These are phyloP conservation scores for Neurospora crassa DNA, from an alignment of 2,329 filamentous ascomycete species.

Conservation along the genomic window DNA sequence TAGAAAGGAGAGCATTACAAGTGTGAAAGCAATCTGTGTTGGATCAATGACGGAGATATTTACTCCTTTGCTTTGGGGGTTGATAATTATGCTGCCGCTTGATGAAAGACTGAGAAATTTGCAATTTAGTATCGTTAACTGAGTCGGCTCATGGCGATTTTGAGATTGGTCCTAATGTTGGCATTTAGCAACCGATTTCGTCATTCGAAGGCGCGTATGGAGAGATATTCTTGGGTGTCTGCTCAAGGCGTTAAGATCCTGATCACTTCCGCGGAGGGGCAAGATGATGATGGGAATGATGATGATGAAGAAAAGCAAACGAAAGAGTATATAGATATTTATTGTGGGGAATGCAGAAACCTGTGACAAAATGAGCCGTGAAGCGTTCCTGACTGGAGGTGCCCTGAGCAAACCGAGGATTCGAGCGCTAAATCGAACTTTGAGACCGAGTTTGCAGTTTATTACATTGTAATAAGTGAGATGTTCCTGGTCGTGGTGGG, in stretches of 20 bases:
- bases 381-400: not conserved
- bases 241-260: not conserved
- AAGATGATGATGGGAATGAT: not conserved
- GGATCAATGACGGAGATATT: not conserved
- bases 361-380: not conserved
- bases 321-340: not conserved
- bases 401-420: not conserved
- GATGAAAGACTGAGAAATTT: not conserved
- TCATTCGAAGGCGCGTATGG: not conserved
- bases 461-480: not conserved
- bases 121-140: not conserved
- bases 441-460: not conserved
- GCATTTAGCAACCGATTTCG: not conserved
- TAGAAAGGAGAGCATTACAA: not conserved
- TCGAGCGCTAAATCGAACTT: not conserved
- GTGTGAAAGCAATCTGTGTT: not conserved
- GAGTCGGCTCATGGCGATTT: not conserved
- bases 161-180: not conserved
- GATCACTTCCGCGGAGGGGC: not conserved
- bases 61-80: not conserved
- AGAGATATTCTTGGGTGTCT: not conserved
- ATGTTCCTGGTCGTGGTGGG: no score
- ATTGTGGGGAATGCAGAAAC: not conserved
- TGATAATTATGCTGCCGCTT: not conserved
- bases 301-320: not conserved